Base-by-base conservation (phyloP, 2,329 filamentous ascomycete genomes). In the Cadophora sp. region DNA sequence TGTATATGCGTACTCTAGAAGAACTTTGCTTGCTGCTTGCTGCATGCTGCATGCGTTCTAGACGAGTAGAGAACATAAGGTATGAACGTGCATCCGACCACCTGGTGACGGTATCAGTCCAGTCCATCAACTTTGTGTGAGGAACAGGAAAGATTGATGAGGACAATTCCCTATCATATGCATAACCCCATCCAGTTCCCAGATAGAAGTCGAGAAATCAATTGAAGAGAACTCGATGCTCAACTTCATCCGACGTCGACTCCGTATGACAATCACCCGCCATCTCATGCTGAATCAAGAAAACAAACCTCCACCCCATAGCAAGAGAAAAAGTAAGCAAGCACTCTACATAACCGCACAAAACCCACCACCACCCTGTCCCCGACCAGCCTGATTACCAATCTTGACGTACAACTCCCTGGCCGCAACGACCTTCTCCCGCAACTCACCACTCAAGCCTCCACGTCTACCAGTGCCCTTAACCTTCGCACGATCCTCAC, bases 261-360 rank as follows among this genome's bases (percentile, higher is more conserved):
- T 50, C 22, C 2, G 3, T 11, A 50, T 24, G 48, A 50, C 48
- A 50, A 14, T 12, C 12, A 12, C 19, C 26, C 31, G 11, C 29
- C 16, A 6, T 31, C 34, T 3, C 50, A 14, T 4, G 31, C 29
- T 12, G 5, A 22, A n/a, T 56, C 53, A 19, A 26, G 27, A 34
- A 34, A 56, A n/a, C 1, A 37, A 64, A 22, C 29, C 43, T n/a
- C 34, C 31, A 14, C 62, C 26, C 3, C 37, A 16, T 40, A 40
- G 6, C 7, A 40, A 40, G 37, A 22, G 7, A 48, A n/a, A 51
- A 50, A 24, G 9, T 50, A 31, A 56, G 27, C 26, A 27, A 34
- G 31, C 31, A 34, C 31, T 34, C 51, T 50, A 72, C 71, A 72
- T 72, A 51, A 72, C 34, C 22, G 24, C 46, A 62, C 71, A 72